Conservation (phyloP, 768 basidiomycete species). For the Rhodosporidiobolus odoratus region DNA sequence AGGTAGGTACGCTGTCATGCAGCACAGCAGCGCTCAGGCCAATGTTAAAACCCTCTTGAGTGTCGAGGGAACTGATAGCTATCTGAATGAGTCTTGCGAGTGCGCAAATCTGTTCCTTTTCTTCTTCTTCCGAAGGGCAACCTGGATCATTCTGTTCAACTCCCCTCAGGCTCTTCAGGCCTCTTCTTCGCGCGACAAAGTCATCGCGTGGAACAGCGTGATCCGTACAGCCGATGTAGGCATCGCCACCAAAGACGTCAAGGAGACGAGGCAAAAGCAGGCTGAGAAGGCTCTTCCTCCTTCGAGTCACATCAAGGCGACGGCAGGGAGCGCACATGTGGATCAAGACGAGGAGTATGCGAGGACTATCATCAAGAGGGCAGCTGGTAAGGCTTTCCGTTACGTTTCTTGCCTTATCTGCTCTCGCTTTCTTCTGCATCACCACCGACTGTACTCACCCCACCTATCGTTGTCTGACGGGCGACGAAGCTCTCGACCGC, state of each 20-base stretch:
- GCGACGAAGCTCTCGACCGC: slow-evolving; percentile 23
- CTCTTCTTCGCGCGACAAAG: slow-evolving; percentile 18
- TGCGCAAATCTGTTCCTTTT: not conserved
- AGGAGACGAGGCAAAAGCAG: slow-evolving; percentile 5
- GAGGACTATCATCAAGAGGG: slow-evolving; percentile 11
- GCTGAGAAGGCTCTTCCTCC: slow-evolving; percentile 1
- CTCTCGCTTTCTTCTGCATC: too few relatives aligned
- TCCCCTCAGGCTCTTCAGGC: not conserved
- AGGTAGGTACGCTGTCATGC: slow-evolving; percentile 22
- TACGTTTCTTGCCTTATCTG: too few relatives aligned
- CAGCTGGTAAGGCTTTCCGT: too few relatives aligned
- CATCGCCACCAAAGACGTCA: not conserved
- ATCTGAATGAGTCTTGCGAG: slow-evolving; percentile 12
- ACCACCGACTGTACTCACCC: too few relatives aligned
- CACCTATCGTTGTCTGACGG: too few relatives aligned
- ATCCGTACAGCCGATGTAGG: not conserved
- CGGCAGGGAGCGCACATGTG: slow-evolving; percentile 16
- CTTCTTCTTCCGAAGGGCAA: not conserved
- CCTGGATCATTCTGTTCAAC: not conserved
- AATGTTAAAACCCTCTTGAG: not conserved
- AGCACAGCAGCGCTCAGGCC: not conserved
- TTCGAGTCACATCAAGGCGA: slow-evolving; percentile 3
- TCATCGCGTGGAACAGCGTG: slow-evolving; percentile 25
- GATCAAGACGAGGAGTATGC: slow-evolving; percentile 31
- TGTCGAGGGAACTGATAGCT: slow-evolving; percentile 5